phyloP scores from a whole-genome alignment of 2,329 filamentous ascomycete genomes.

The Alternaria sp. region DNA sequence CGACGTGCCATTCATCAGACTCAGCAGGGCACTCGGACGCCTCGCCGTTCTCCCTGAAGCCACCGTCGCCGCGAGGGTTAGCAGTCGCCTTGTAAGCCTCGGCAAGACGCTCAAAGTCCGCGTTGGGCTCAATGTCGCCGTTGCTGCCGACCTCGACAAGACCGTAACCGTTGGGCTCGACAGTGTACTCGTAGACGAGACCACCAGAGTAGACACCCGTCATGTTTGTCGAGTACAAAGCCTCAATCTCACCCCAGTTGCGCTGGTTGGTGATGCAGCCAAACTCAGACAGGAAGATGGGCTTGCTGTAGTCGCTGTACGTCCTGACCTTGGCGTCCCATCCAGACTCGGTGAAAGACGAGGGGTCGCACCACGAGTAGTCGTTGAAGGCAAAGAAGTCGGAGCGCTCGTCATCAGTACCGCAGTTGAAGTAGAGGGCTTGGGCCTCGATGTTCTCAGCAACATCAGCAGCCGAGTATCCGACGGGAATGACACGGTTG shows the following conservation, averaged over 20 bases:
- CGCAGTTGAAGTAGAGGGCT: constrained; percentile 93
- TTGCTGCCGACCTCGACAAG: constrained; percentile 72
- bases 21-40: constrained; percentile 64
- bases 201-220: constrained; percentile 91
- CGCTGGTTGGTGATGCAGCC: constrained; percentile 87
- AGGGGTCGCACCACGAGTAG: constrained; percentile 74
- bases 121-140: constrained; percentile 63
- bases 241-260: constrained; percentile 78
- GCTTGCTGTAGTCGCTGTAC: constrained; percentile 49
- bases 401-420: constrained; percentile 80
- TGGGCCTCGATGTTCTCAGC: constrained; percentile 85
- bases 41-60: constrained; percentile 63
- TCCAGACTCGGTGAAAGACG: constrained; percentile 73
- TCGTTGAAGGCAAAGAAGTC: constrained; percentile 93
- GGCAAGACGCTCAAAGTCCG: constrained; percentile 70
- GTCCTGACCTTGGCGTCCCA: constrained; percentile 68
- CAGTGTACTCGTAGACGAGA: constrained; percentile 92
- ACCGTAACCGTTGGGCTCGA: constrained; percentile 72
- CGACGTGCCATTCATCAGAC: constrained; percentile 65
- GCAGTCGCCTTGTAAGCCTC: constrained; percentile 59
- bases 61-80: constrained; percentile 65
- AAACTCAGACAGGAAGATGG: constrained; percentile 90
- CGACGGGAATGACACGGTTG: constrained; percentile 74
- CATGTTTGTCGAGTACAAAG: constrained; percentile 86
- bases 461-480: constrained; percentile 87